Base-by-base conservation (phyloP, 108 stramenopile genomes). In the Aureococcus anophagefferens region DNA sequence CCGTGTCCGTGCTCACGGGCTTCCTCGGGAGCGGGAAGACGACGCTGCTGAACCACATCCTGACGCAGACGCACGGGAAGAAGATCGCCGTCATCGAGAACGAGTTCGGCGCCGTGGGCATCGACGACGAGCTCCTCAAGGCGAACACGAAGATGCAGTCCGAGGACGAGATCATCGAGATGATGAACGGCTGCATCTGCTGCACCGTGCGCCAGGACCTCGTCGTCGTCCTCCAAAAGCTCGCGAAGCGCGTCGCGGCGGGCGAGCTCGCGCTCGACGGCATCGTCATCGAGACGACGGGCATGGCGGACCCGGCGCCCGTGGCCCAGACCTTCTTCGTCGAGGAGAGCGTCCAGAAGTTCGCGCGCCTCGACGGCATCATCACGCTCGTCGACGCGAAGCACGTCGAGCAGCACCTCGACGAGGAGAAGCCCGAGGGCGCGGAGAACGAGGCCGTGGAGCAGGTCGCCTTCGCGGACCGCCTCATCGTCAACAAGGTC, bases 341-440 rank as follows among this genome's bases (percentile, higher is more conserved):
- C 29, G 94, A 96, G 74, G 90, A 94, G 35, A 88, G 89, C 5
- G 75, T 92, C 59, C 68, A 73, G 21, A 74, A 77, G 36, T 74
- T 82, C 74, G 91, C 90, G 71, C 66, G 69, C 35, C 79, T 98
- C n/a, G 97, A 98, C 66, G 79, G 83, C 46, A 89, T 98, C 70
- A 83, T 98, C 67, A 95, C 95, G 18, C 90, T 98, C 14, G 93
- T 92, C 29, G 97, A 97, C 78, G 90, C 93, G 72, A 92, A 95
- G 81, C 69, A 91, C 74, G 89, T 97, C 64, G 34, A 86, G n/a
- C 72, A 65, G 15, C 89, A 93, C 62, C 81, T 96, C 40, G 81
- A 80, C 35, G 91, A 95, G 62, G 84, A 86, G 81, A 91, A 94
- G 74, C 87, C 89, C 36, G 75, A 74, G 46, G 72, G 36, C 33